A percentile compares a stretch with the other conserved stretches of the same genome.
Evolutionary conservation across 768 basidiomycete genomes (phyloP).

Genomic region (Crucibulum laeve): DNA sequence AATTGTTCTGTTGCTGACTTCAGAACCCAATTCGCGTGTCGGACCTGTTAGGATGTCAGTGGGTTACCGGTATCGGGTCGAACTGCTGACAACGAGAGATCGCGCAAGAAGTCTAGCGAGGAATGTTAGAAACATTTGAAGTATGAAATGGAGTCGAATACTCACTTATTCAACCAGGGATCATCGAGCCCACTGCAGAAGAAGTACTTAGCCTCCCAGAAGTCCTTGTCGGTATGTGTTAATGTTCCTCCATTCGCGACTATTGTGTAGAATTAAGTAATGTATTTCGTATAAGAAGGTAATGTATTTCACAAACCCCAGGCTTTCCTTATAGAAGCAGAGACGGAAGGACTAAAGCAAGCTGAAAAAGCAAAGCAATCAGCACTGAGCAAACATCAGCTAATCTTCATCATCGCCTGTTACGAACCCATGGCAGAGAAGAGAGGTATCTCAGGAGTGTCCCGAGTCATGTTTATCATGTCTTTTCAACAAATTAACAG

Average conservation of each 20-base stretch:
- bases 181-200: slow-evolving; percentile 32
- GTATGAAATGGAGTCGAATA: no score
- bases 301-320: slow-evolving; percentile 24
- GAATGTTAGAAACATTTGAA: not conserved
- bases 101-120: slow-evolving; percentile 20
- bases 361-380: slow-evolving; percentile 20
- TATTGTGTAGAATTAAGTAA: slow-evolving; percentile 4
- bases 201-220: slow-evolving; percentile 27
- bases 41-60: slow-evolving; percentile 22
- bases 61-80: no score
- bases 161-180: slow-evolving; percentile 32
- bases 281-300: not conserved
- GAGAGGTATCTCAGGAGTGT: no score
- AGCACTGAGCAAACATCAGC: not conserved
- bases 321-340: slow-evolving; percentile 16
- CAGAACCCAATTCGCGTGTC: slow-evolving; percentile 33
- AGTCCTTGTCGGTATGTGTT: slow-evolving; percentile 27
- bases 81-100: slow-evolving; percentile 21
- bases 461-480: no score
- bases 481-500: no score
- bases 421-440: no score
- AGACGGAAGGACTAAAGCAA: slow-evolving; percentile 34
- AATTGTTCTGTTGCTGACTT: slow-evolving; percentile 26
- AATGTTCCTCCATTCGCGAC: slow-evolving; percentile 31
- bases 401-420: no score